phyloP scores from a whole-genome alignment of 352 stramenopile genomes.

The Thalassiosira hispida region DNA sequence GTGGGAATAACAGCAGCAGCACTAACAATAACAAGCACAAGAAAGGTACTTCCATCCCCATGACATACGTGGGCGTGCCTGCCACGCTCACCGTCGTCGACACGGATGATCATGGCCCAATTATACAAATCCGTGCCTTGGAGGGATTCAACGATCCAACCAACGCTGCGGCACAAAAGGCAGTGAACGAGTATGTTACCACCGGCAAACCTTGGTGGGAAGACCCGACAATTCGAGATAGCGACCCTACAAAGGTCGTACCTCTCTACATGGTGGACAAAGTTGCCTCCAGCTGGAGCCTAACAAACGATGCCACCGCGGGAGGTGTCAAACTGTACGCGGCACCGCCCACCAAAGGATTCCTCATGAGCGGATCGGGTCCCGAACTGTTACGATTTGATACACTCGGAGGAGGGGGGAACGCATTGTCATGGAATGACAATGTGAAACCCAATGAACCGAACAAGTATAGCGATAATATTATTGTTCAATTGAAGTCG shows the following conservation, averaged over 20 bases:
- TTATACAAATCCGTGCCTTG: slow-evolving; percentile 24
- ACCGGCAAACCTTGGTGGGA: slow-evolving; percentile 21
- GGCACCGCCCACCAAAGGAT: background rate
- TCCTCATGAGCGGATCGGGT: slow-evolving; percentile 10
- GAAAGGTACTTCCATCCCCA: slow-evolving; percentile 1
- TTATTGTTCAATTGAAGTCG: slow-evolving; percentile 40
- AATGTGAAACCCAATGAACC: slow-evolving; percentile 9
- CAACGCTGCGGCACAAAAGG: background rate
- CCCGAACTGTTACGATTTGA: slow-evolving; percentile 50
- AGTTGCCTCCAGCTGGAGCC: slow-evolving; percentile 26
- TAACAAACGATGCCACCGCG: slow-evolving; percentile 21
- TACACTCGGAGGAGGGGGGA: slow-evolving; percentile 35
- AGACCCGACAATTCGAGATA: background rate
- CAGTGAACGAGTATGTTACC: background rate
- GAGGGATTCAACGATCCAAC: slow-evolving; percentile 2
- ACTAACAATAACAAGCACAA: background rate
- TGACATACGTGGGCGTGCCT: slow-evolving; percentile 35
- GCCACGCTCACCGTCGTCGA: slow-evolving; percentile 39
- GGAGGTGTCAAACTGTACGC: slow-evolving; percentile 35
- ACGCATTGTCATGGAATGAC: slow-evolving; percentile 6
- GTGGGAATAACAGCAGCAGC: background rate
- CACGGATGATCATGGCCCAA: slow-evolving; percentile 35
- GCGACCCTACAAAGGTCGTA: slow-evolving; percentile 16
- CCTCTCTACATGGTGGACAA: slow-evolving; percentile 34
- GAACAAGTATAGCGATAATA: slow-evolving; percentile 39